Conservation (phyloP, 306 rosid species). For the Medicago arabica region DNA sequence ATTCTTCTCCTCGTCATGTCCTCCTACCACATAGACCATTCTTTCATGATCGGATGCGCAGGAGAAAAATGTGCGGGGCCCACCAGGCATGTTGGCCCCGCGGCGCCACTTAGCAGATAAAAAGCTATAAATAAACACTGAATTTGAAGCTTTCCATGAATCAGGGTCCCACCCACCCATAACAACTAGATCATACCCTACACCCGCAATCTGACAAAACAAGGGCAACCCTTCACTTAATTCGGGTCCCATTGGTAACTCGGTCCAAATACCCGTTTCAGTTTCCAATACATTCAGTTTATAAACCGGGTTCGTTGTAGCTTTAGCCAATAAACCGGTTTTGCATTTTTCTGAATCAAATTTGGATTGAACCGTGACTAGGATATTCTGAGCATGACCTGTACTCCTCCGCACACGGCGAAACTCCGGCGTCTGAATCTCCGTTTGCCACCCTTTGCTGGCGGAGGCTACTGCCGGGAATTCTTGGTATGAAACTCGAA, state of each 20-base stretch:
- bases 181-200: conserved; percentile 61
- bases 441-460: conserved; percentile 60
- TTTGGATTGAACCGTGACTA: conserved; percentile 62
- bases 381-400: conserved; percentile 52
- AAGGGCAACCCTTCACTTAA: conserved; percentile 57
- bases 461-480: conserved; percentile 54
- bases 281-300: conserved; percentile 56
- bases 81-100: conserved; percentile 75
- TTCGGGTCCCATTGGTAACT: conserved; percentile 49
- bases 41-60: conserved; percentile 54
- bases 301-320: conserved; percentile 47
- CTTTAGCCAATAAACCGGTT: conserved; percentile 33
- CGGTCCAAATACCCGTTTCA: conserved; percentile 57
- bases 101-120: conserved; percentile 61
- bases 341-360: conserved; percentile 41
- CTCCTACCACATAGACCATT: conserved; percentile 63
- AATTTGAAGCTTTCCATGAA: conserved; percentile 63
- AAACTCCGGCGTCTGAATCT: conserved; percentile 67
- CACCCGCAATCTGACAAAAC: conserved; percentile 64
- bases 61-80: conserved; percentile 62
- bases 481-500: conserved; percentile 52
- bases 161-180: conserved; percentile 82
- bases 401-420: conserved; percentile 46
- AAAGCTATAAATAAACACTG: conserved; percentile 61
- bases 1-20: conserved; percentile 70